These are phyloP conservation scores for Epithemia pelagica DNA, from an alignment of 108 stramenopile species.

Conservation along the genomic window DNA sequence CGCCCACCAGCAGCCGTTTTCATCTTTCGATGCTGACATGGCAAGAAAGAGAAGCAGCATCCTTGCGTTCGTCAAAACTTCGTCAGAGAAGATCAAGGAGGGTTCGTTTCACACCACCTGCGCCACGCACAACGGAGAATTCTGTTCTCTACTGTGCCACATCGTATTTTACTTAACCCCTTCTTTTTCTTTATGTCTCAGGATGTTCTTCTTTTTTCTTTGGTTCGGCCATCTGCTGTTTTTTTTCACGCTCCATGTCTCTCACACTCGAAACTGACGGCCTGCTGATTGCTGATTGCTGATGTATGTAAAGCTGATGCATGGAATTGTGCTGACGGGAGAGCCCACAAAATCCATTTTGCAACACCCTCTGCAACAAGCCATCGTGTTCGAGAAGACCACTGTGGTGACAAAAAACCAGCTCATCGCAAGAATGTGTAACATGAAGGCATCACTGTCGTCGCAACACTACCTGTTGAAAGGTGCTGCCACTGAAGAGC, in stretches of 20 bases:
- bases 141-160: not conserved
- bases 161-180: too few relatives aligned
- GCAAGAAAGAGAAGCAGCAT: too few relatives aligned
- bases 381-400: not conserved
- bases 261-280: too few relatives aligned
- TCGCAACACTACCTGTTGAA: not conserved
- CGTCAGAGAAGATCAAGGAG: too few relatives aligned
- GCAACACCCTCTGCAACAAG: not conserved
- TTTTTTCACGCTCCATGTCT: not conserved
- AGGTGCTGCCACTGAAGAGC: not conserved
- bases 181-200: not conserved
- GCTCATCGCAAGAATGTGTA: not conserved
- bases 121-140: not conserved
- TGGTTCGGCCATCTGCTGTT: not conserved
- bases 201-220: not conserved
- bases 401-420: not conserved
- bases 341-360: not conserved
- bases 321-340: not conserved
- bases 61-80: too few relatives aligned
- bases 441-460: not conserved
- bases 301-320: not conserved
- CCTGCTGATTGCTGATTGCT: not conserved
- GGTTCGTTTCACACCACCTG: too few relatives aligned
- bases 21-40: too few relatives aligned
- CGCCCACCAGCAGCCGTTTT: too few relatives aligned